These are phyloP conservation scores for Teunomyces pallodes DNA, from an alignment of 805 yeast genomes.

Conservation along the genomic window DNA sequence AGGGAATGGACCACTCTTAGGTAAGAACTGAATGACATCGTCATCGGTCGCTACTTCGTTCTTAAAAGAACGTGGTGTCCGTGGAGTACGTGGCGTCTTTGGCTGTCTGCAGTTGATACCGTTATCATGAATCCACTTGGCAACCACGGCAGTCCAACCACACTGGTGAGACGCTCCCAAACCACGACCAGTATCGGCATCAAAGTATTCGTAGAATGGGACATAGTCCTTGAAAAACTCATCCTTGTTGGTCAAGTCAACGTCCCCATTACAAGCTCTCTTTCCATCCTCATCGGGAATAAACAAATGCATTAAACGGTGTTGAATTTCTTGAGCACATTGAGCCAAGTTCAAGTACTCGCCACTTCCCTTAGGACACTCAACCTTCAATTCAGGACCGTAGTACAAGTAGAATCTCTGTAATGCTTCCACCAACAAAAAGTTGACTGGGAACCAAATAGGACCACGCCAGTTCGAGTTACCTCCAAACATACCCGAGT, in stretches of 20 bases:
- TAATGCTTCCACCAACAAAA: constrained; percentile 78
- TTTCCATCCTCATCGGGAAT: constrained; percentile 61
- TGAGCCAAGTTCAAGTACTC: constrained; percentile 73
- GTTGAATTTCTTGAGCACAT: constrained; percentile 88
- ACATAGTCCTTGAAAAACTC: constrained; percentile 71
- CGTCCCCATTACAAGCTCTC: constrained; percentile 79
- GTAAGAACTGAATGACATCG: constrained; percentile 40
- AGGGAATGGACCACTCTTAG: constrained; percentile 47
- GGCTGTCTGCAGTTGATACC: constrained; percentile 67
- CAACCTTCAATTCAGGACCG: constrained; percentile 81
- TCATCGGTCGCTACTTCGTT: constrained; percentile 13
- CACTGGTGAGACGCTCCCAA: constrained; percentile 91
- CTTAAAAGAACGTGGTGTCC: constrained; percentile 23
- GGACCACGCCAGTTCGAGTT: constrained; percentile 98
- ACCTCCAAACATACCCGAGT: constrained; percentile 93
- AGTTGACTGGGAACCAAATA: constrained; percentile 93
- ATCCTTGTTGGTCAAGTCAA: constrained; percentile 52
- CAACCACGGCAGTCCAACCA: constrained; percentile 95
- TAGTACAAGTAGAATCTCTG: constrained; percentile 86
- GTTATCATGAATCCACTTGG: constrained; percentile 86
- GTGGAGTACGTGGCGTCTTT: constrained; percentile 38
- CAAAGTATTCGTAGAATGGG: constrained; percentile 84
- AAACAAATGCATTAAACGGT: constrained; percentile 76
- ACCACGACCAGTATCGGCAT: constrained; percentile 93
- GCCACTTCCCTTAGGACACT: constrained; percentile 86